phyloP scores from a whole-genome alignment of 139 green algal genomes.

The Eudorina sp. region DNA sequence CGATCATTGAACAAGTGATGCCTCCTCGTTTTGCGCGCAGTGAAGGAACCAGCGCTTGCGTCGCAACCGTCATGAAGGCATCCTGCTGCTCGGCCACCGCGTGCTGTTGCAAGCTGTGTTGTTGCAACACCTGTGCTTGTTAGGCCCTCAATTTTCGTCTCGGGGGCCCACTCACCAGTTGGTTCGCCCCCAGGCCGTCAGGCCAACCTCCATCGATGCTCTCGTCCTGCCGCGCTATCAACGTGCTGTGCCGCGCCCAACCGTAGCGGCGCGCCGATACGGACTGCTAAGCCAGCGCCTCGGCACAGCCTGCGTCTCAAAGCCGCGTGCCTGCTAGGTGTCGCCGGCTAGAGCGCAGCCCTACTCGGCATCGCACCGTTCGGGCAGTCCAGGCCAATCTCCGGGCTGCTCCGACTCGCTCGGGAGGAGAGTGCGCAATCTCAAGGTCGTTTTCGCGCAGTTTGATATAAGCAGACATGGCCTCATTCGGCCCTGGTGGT shows the following conservation, averaged over 20 bases:
- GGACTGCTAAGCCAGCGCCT: not conserved
- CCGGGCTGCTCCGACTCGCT: too few relatives aligned
- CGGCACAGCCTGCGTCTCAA: too few relatives aligned
- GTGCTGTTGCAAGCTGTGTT: not conserved
- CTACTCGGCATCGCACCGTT: too few relatives aligned
- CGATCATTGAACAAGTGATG: not conserved
- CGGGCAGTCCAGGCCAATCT: too few relatives aligned
- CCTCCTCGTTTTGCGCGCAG: too few relatives aligned
- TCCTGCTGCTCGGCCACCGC: not conserved
- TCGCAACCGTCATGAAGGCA: not conserved
- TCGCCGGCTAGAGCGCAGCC: too few relatives aligned
- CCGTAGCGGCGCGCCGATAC: not conserved
- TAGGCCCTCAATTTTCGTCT: not conserved
- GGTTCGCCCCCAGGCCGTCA: not conserved
- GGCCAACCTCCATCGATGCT: conserved; percentile 16
- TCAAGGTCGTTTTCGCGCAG: not conserved
- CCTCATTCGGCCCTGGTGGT: not conserved
- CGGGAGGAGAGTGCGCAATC: not conserved
- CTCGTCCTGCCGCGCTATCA: not conserved
- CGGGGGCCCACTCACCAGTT: not conserved
- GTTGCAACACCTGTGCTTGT: not conserved
- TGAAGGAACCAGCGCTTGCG: not conserved
- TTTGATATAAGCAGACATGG: not conserved
- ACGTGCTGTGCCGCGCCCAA: not conserved
- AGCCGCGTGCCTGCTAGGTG: too few relatives aligned